Evolutionary conservation across 2,329 filamentous ascomycete genomes (phyloP).

Genomic region (Aureobasidium leucospermi): DNA sequence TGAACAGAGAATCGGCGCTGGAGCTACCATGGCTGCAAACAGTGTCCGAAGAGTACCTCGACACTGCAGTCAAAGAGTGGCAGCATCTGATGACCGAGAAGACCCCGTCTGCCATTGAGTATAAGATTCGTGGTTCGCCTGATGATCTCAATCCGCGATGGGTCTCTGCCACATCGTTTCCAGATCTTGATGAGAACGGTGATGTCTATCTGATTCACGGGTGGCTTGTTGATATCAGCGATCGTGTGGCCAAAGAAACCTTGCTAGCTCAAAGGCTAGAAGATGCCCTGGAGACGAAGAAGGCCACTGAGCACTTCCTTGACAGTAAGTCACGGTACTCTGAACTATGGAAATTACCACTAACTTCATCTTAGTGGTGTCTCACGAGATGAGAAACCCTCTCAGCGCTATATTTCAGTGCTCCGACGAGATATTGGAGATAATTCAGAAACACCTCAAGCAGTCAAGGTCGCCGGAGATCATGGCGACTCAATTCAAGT

Average conservation of each 20-base stretch:
- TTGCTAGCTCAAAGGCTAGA: constrained; percentile 26
- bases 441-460: background rate
- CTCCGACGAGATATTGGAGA: constrained; percentile 26
- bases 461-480: background rate
- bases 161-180: constrained; percentile 16
- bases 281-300: constrained; percentile 29
- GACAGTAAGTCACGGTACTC: constrained; percentile 18
- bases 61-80: background rate
- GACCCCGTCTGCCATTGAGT: background rate
- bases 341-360: background rate
- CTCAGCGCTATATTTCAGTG: constrained; percentile 28
- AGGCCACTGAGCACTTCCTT: constrained; percentile 31
- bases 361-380: constrained; percentile 33
- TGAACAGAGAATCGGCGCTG: background rate
- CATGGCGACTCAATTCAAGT: constrained; percentile 21
- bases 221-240: constrained; percentile 37
- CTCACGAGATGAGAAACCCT: constrained; percentile 26
- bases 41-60: background rate
- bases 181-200: constrained; percentile 26
- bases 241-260: constrained; percentile 37
- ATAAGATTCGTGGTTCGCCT: background rate
- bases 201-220: constrained; percentile 33
- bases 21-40: constrained; percentile 1
- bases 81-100: background rate
- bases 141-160: background rate